phyloP scores from a whole-genome alignment of 1,284 basidiomycete species.

The Nidula niveotomentosa region DNA sequence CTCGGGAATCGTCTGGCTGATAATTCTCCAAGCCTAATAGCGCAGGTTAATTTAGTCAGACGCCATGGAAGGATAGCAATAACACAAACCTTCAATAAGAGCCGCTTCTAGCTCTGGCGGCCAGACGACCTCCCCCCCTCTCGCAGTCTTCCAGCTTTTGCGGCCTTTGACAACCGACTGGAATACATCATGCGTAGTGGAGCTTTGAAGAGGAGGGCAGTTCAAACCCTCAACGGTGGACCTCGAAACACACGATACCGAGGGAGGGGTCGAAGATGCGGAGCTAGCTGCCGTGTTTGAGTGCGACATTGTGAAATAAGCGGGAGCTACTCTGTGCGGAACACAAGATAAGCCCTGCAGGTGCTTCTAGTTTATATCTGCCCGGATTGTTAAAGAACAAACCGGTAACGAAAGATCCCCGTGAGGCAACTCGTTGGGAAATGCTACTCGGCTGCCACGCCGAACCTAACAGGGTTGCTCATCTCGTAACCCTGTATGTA shows the following conservation, averaged over 20 bases:
- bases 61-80: not conserved
- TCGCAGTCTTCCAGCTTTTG: constrained; percentile 73
- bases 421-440: constrained; percentile 14
- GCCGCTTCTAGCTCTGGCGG: constrained; percentile 75
- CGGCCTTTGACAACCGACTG: constrained; percentile 65
- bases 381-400: constrained; percentile 13
- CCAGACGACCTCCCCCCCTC: constrained; percentile 73
- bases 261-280: constrained; percentile 4
- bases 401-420: constrained; percentile 22
- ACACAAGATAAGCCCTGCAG: constrained; percentile 16
- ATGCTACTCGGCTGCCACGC: constrained; percentile 29
- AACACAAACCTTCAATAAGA: constrained; percentile 61
- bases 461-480: constrained; percentile 20
- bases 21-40: constrained; percentile 60
- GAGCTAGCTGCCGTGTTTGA: constrained; percentile 3
- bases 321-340: constrained; percentile 7
- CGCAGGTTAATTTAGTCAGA: not conserved
- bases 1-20: constrained; percentile 64
- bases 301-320: constrained; percentile 15
- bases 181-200: constrained; percentile 49
- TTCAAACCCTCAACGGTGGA: constrained; percentile 18
- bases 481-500: constrained; percentile 23
- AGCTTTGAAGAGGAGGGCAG: constrained; percentile 21
- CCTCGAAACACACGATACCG: constrained; percentile 10
- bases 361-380: constrained; percentile 27